These are phyloP conservation scores for Calonectria fujianensis DNA, from an alignment of 2,329 filamentous ascomycete species.

Conservation along the genomic window DNA sequence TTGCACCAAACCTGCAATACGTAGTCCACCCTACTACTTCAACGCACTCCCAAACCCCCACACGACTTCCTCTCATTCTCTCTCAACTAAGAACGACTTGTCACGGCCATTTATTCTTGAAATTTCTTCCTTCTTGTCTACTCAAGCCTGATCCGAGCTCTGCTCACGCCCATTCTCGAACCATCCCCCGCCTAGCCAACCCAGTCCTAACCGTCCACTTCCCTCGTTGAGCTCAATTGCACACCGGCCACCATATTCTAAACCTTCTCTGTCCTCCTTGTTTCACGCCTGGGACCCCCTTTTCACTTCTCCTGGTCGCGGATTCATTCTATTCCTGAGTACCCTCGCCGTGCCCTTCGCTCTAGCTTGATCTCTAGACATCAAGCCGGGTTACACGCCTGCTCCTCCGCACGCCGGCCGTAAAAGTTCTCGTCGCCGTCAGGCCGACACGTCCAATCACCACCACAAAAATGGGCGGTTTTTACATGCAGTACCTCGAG, in stretches of 20 bases:
- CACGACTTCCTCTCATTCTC: conserved; percentile 41
- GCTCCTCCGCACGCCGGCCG: conserved; percentile 41
- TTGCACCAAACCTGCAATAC: conserved; percentile 69
- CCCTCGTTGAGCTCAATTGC: conserved; percentile 25
- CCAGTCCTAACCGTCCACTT: conserved; percentile 11
- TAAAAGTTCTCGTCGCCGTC: conserved; percentile 45
- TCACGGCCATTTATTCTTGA: conserved; percentile 48
- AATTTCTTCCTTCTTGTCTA: conserved; percentile 56
- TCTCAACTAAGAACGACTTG: conserved; percentile 38
- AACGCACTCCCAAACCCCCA: conserved; percentile 56
- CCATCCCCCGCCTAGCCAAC: conserved; percentile 17
- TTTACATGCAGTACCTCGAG: conserved; percentile 84
- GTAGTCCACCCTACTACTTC: conserved; percentile 67
- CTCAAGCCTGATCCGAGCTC: neutral
- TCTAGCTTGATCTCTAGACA: conserved; percentile 33
- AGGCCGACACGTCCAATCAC: conserved; percentile 47
- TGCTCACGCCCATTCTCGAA: conserved; percentile 17
- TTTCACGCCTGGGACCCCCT: conserved; percentile 23
- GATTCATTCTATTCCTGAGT: conserved; percentile 22
- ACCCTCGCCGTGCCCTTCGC: conserved; percentile 35
- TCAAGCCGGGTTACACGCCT: conserved; percentile 51
- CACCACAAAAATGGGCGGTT: conserved; percentile 74
- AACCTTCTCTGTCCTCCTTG: conserved; percentile 31
- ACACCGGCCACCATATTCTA: conserved; percentile 2
- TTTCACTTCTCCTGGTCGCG: conserved; percentile 13